Percentiles rank a stretch among this genome's conserved stretches.
Evolutionary conservation across 352 stramenopile species (phyloP).

Genomic region (Phytophthora brassicae): DNA sequence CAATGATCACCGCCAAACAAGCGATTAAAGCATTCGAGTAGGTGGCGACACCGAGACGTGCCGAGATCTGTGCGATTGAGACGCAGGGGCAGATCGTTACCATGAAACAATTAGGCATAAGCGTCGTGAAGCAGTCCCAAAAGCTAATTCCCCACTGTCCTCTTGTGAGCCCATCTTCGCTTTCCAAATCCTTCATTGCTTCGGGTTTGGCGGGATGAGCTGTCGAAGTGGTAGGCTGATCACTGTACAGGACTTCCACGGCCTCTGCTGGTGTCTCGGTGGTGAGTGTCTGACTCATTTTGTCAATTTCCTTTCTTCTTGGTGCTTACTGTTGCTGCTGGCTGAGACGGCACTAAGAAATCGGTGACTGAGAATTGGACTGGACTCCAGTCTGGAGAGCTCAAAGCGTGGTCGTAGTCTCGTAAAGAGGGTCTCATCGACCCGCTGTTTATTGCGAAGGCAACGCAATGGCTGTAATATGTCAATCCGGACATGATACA

Average conservation of each 20-base stretch:
- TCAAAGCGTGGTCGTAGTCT: background rate
- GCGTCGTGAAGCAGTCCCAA: slow-evolving; percentile 46
- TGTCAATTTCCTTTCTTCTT: too few relatives aligned
- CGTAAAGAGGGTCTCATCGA: background rate
- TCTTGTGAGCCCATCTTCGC: slow-evolving; percentile 17
- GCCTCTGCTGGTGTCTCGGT: slow-evolving; percentile 18
- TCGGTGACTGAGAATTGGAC: slow-evolving; percentile 21
- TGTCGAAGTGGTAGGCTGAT: slow-evolving; percentile 7
- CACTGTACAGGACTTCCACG: slow-evolving; percentile 21
- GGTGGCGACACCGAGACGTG: slow-evolving; percentile 38
- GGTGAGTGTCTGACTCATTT: slow-evolving; percentile 22
- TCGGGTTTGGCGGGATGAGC: background rate
- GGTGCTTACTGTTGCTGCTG: background rate
- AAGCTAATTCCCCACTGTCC: slow-evolving; percentile 30
- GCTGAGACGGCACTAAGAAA: slow-evolving; percentile 14
- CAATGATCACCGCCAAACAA: slow-evolving; percentile 27
- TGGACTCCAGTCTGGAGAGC: background rate
- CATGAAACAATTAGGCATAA: slow-evolving; percentile 54
- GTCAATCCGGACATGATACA: too few relatives aligned
- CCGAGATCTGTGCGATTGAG: slow-evolving; percentile 42
- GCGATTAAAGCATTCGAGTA: slow-evolving; percentile 33
- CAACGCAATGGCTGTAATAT: background rate
- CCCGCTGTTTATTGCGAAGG: background rate
- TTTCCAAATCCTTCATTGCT: slow-evolving; percentile 20
- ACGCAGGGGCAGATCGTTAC: slow-evolving; percentile 47